These are phyloP conservation scores for Cryptosporidium bovis DNA, from an alignment of 169 alveolate species.

Conservation along the genomic window DNA sequence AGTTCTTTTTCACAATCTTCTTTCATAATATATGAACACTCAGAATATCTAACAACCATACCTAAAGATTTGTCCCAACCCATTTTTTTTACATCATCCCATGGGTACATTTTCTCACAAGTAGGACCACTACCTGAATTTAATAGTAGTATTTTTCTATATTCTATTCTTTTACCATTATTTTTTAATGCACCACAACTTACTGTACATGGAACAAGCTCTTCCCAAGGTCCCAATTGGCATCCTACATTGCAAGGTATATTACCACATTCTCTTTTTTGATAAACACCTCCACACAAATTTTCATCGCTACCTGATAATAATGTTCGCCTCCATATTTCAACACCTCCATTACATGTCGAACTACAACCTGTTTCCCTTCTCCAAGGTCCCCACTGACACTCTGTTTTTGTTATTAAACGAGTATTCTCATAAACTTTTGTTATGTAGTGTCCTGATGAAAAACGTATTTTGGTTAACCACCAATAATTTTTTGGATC, in stretches of 20 bases:
- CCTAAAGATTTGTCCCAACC: constrained; percentile 62
- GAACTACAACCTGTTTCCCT: constrained; percentile 72
- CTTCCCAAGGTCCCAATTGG: constrained; percentile 74
- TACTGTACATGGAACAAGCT: constrained; percentile 42
- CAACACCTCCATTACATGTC: constrained; percentile 66
- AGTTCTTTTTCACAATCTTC: constrained; percentile 29
- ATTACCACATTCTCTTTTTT: constrained; percentile 64
- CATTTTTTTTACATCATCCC: constrained; percentile 52
- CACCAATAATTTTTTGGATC: constrained; percentile 75
- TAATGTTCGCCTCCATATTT: constrained; percentile 70
- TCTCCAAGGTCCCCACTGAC: constrained; percentile 75
- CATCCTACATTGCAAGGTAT: constrained; percentile 63
- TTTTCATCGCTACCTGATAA: constrained; percentile 65
- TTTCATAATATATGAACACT: constrained; percentile 33
- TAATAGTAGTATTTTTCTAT: constrained; percentile 32
- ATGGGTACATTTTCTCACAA: constrained; percentile 57
- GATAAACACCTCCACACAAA: constrained; percentile 72
- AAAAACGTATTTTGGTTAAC: constrained; percentile 64
- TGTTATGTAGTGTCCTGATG: constrained; percentile 63
- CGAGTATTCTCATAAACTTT: constrained; percentile 67
- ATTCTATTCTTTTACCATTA: constrained; percentile 58
- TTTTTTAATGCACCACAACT: constrained; percentile 48
- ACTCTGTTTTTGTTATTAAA: constrained; percentile 43
- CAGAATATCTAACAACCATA: constrained; percentile 57
- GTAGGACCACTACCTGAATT: constrained; percentile 68